A percentile compares a stretch with the other conserved stretches of the same genome.
phyloP scores from a whole-genome alignment of 495 filamentous ascomycete species.

The Aspergillus nidulans region DNA sequence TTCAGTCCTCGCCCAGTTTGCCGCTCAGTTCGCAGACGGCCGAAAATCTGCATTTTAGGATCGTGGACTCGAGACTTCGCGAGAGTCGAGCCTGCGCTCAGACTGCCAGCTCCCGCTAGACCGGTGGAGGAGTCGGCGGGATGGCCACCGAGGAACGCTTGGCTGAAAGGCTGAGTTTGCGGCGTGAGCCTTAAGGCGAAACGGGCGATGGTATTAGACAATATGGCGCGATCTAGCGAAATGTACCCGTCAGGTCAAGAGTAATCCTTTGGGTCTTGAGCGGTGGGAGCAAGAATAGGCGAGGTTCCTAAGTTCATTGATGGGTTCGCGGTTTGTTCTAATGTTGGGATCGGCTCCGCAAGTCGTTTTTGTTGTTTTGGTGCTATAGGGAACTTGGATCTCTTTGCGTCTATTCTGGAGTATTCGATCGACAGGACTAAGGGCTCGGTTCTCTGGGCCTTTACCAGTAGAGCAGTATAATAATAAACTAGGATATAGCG shows the following conservation, averaged over 20 bases:
- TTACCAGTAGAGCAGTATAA: too few relatives aligned
- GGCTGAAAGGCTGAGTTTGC: not conserved
- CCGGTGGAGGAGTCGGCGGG: not conserved
- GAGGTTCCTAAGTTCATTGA: not conserved
- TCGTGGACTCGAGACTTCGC: not conserved
- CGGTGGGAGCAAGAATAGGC: not conserved
- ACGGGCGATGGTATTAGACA: not conserved
- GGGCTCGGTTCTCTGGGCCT: not conserved
- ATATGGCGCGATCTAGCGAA: not conserved
- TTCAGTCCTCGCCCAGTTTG: not conserved
- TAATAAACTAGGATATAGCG: too few relatives aligned
- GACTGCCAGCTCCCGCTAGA: not conserved
- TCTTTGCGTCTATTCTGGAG: not conserved
- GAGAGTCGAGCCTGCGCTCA: not conserved
- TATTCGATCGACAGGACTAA: not conserved
- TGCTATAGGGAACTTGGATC: not conserved
- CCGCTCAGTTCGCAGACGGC: not conserved
- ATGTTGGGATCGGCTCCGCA: too few relatives aligned
- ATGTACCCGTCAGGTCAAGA: not conserved
- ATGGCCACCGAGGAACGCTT: not conserved
- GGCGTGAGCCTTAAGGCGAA: too few relatives aligned
- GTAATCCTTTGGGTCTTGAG: not conserved
- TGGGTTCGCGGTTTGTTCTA: not conserved
- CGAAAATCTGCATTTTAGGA: not conserved
- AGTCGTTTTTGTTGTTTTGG: not conserved